These are phyloP conservation scores for Alternaria sp. DNA, from an alignment of 2,329 filamentous ascomycete species.

Conservation along the genomic window DNA sequence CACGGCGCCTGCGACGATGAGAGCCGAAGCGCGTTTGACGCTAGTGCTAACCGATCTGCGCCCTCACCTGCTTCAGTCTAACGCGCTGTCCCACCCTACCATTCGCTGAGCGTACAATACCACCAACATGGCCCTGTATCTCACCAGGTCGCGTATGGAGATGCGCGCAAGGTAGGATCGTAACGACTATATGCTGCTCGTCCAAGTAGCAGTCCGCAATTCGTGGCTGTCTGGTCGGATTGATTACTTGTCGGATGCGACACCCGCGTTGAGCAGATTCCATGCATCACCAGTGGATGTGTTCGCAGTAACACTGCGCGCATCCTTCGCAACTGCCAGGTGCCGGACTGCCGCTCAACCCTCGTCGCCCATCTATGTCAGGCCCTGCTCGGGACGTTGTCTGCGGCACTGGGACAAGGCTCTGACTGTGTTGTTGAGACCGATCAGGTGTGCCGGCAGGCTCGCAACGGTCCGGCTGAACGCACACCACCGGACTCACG, in stretches of 20 bases:
- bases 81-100: conserved; percentile 1
- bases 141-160: conserved; percentile 13
- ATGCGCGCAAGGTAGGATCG: conserved; percentile 27
- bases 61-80: conserved; percentile 8
- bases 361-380: conserved; percentile 5
- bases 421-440: conserved; percentile 7
- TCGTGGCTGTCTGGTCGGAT: neutral
- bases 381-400: conserved; percentile 1
- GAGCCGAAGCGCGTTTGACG: conserved; percentile 12
- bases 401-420: conserved; percentile 5
- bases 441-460: conserved; percentile 6
- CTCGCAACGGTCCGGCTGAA: conserved; percentile 11
- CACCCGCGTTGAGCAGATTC: neutral
- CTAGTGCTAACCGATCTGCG: conserved; percentile 23
- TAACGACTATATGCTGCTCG: neutral
- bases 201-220: conserved; percentile 25
- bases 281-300: neutral
- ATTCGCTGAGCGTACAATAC: conserved; percentile 8
- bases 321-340: conserved; percentile 4
- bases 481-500: conserved; percentile 2
- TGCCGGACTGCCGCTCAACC: conserved; percentile 10
- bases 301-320: conserved; percentile 6
- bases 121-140: conserved; percentile 1
- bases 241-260: conserved; percentile 1
- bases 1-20: conserved; percentile 2